Evolutionary conservation across 331 rosid genomes (phyloP), one percentile per base, ranked within the genome.

Genomic region (Telfairia occidentalis): DNA sequence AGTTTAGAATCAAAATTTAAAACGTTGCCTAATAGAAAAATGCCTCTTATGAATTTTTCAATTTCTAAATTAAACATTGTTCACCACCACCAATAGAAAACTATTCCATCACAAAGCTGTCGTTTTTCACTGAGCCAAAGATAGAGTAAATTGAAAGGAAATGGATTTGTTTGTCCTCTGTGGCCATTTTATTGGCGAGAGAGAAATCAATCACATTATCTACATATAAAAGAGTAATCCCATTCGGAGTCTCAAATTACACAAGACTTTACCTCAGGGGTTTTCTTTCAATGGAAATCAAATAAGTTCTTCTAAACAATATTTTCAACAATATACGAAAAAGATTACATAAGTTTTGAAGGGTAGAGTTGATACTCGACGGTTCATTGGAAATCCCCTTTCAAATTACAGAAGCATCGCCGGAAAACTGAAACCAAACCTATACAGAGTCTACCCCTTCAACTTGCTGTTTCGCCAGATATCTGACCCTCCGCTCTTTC

Each of bases 401-500:
- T 64, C 78, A 60, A 76, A 76, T 48, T 63, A 43, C 50, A 76
- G 45, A 78, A 73, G 55, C 80, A 59, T 83, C 53, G 59, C 55
- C 43, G 30, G 72, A 43, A 58, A 48, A 75, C 63, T 72, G 49
- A 75, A 55, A 75, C 63, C 82, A 34, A 40, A 77, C 29, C 82
- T 90, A 91, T 82, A 81, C 87, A 24, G 97, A 89, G 77, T 86
- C 97, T 76, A 86, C 87, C 75, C 86, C 90, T 71, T 88, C 98
- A 46, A 81, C 96, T 83, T 88, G 98, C 83, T 91, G 98, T 77
- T 81, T 85, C 8, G 98, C 98, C 16, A 91, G 97, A 65, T 94
- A 94, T 84, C 96, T 87, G 86, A 91, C 98, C 88, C 98, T 83
- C 79, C 98, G 85, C 86, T 94, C 98, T 84, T 91, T 94, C 98